Evolutionary conservation across 2,329 filamentous ascomycete genomes (phyloP).

Genomic region (Coleophoma cylindrospora): DNA sequence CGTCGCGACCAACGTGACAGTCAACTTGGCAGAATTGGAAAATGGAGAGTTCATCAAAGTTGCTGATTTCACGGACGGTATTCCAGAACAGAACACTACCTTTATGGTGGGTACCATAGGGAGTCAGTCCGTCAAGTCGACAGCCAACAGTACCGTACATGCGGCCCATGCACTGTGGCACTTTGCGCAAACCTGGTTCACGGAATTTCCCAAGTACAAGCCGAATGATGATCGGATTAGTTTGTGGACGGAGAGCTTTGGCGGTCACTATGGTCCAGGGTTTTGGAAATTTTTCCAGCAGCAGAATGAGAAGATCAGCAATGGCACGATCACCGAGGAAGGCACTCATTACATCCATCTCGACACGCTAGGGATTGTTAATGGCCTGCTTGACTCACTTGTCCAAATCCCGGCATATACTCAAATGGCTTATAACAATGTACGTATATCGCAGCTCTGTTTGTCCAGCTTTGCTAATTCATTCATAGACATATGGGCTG

Average conservation of each 20-base stretch:
- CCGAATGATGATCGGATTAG: conserved; percentile 48
- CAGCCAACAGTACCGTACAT: too few relatives aligned
- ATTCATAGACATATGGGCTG: neutral
- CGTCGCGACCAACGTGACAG: too few relatives aligned
- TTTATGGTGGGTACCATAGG: too few relatives aligned
- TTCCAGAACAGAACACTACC: too few relatives aligned
- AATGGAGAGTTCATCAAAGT: too few relatives aligned
- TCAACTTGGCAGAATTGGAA: too few relatives aligned
- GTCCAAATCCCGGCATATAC: conserved; percentile 37
- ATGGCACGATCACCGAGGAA: neutral
- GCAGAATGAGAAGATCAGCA: conserved; percentile 20
- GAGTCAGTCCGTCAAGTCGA: too few relatives aligned
- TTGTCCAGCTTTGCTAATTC: too few relatives aligned
- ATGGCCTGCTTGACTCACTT: conserved; percentile 59
- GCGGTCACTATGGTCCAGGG: conserved; percentile 59
- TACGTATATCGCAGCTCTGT: too few relatives aligned
- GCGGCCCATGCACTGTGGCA: too few relatives aligned
- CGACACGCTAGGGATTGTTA: conserved; percentile 60
- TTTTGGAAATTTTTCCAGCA: conserved; percentile 40
- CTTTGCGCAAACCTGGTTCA: neutral
- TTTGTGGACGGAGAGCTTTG: conserved; percentile 61
- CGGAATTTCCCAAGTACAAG: conserved; percentile 29
- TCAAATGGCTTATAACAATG: conserved; percentile 12
- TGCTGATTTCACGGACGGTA: neutral
- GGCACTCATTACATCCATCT: conserved; percentile 43